phyloP scores from a whole-genome alignment of 306 rosid genomes.

The Ormosia emarginata region DNA sequence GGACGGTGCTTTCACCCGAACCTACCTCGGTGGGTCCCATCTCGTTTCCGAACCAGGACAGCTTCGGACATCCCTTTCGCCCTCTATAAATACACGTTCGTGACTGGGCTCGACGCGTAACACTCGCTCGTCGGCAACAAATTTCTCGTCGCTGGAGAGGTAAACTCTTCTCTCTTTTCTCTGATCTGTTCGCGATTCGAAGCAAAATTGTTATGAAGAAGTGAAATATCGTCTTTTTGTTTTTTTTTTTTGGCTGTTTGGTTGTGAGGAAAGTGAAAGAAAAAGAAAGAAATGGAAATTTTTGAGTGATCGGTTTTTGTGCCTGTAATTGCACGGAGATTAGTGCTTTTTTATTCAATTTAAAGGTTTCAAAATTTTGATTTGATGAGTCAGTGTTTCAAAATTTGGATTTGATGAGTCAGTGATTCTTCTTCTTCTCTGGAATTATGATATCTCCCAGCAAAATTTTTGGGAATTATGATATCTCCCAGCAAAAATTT shows the following conservation, averaged over 20 bases:
- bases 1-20: slow-evolving; percentile 28
- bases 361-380: neutral
- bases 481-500: neutral
- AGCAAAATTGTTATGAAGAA: neutral
- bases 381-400: neutral
- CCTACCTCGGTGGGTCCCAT: slow-evolving; percentile 28
- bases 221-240: neutral
- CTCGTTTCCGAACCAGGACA: slow-evolving; percentile 13
- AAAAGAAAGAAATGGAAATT: neutral
- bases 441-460: too few relatives aligned
- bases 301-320: neutral
- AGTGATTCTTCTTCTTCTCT: too few relatives aligned
- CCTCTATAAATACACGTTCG: slow-evolving; percentile 23
- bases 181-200: neutral
- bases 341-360: neutral
- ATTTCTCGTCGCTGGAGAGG: slow-evolving; percentile 21
- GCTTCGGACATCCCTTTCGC: slow-evolving; percentile 23
- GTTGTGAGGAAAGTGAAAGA: neutral
- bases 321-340: neutral
- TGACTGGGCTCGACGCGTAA: slow-evolving; percentile 6
- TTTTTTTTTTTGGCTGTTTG: neutral
- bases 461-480: too few relatives aligned
- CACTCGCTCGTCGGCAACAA: neutral
- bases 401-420: too few relatives aligned
- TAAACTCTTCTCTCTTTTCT: neutral